Base-by-base conservation (phyloP, 2,329 filamentous ascomycete genomes). In the Ophiostoma himal-ulmi region DNA sequence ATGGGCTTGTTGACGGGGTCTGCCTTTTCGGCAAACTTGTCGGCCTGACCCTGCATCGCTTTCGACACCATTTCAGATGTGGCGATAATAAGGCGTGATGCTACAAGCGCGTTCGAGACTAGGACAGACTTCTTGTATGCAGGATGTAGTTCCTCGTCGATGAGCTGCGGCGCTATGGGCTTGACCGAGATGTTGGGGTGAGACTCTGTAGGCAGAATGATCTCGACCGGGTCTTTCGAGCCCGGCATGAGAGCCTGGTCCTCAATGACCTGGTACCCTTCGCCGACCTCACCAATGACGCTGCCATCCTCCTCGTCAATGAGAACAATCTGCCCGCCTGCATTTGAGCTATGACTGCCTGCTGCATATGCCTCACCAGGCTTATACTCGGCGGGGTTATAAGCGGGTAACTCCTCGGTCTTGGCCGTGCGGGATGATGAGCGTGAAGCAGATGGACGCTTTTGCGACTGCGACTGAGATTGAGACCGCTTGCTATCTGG, bases 281-380 rank as follows among this genome's bases (percentile, higher is more conserved):
- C 72, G 34, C 74, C 71, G 2, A 76, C 71, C 68, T 99, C 94
- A 65, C 95, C 95, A 37, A 99, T 91, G 10, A 99, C 91, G 75
- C 92, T 96, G 69, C 95, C 95, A 80, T 99, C 91, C 78, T 98
- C 94, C 80, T 99, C 95, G 77, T 99, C 93, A 20, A 99, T 84
- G 11, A 99, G 85, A 5, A 99, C 94, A 75, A 97, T 94, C 78
- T 95, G 89, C 20, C 94, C 92, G 48, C 86, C 79, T 70, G 88
- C 84, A 20, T 71, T 66, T 4, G 83, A 82, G 75, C 86, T 88
- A 69, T 85, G 83, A 75, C 85, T 88, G 20, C 88, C 88, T 70
- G 85, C 82, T 14, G 87, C 88, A 77, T 96, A 96, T 0, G 83
- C 93, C 79, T 96, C 88, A 17, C 94, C 93, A 0, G 92, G 90